A percentile compares a stretch with the other conserved stretches of the same genome.
Evolutionary conservation across 257 asterid species (phyloP).

Genomic region (Solanum corneliomulleri): DNA sequence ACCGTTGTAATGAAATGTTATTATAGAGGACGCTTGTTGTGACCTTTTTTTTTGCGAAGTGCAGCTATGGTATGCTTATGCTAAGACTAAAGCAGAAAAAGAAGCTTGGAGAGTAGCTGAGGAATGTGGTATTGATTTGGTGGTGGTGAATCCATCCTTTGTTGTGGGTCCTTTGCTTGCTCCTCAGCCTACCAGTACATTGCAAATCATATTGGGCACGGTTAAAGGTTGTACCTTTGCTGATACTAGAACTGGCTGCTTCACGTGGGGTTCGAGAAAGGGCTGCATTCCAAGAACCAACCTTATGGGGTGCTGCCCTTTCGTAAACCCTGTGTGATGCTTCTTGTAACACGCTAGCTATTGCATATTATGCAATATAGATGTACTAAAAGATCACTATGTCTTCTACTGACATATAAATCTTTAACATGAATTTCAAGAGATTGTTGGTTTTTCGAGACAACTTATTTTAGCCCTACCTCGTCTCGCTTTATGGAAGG

Average conservation of each 20-base stretch:
- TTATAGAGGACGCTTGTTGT: neutral
- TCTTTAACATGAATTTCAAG: neutral
- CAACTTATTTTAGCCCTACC: neutral
- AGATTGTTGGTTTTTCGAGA: neutral
- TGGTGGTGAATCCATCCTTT: slow-evolving; percentile 79
- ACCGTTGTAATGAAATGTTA: neutral
- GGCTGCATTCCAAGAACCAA: neutral
- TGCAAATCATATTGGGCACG: slow-evolving; percentile 37
- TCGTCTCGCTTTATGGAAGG: neutral
- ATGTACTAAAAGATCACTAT: neutral
- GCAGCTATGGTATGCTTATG: slow-evolving; percentile 94
- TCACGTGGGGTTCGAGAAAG: neutral
- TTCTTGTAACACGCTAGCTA: neutral
- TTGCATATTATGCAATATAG: neutral
- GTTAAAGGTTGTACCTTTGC: slow-evolving; percentile 39
- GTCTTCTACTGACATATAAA: neutral
- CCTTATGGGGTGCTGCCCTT: neutral
- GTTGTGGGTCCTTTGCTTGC: slow-evolving; percentile 85
- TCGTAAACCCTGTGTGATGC: neutral
- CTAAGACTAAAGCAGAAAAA: slow-evolving; percentile 71
- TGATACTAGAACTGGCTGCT: neutral
- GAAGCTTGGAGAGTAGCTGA: slow-evolving; percentile 73
- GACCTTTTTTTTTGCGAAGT: neutral
- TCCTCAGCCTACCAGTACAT: slow-evolving; percentile 84
- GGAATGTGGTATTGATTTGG: slow-evolving; percentile 55